Percentiles rank a stretch among this genome's conserved stretches.
These are phyloP conservation scores for Angomonas ambiguus DNA, from an alignment of 208 protist genomes.

Conservation along the genomic window DNA sequence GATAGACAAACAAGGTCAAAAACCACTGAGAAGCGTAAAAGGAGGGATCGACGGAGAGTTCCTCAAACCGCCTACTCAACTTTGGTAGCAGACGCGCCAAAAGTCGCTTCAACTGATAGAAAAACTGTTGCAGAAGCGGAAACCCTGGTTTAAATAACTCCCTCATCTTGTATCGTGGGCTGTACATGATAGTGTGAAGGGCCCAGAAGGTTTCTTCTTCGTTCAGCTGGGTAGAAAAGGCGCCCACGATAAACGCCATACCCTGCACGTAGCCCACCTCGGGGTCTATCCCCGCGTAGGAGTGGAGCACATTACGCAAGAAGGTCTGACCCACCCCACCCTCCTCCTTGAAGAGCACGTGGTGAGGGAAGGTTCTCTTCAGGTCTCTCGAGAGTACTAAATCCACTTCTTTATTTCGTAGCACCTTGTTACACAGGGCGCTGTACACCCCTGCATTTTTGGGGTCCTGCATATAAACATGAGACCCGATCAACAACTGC, in stretches of 20 bases:
- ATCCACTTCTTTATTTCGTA: conserved; percentile 56
- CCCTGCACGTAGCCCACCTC: conserved; percentile 94
- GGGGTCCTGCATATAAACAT: conserved; percentile 56
- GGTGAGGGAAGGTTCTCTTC: conserved; percentile 82
- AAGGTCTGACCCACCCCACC: conserved; percentile 82
- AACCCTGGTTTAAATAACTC: conserved; percentile 88
- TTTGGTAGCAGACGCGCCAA: conserved; percentile 73
- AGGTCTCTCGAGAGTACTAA: conserved; percentile 76
- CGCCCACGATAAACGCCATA: conserved; percentile 90
- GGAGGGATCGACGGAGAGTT: conserved; percentile 64
- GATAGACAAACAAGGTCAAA: conserved; percentile 88
- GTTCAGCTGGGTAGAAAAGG: conserved; percentile 84
- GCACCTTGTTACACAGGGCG: conserved; percentile 60
- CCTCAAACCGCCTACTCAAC: conserved; percentile 67
- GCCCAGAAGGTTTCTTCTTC: conserved; percentile 93
- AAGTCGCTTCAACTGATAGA: conserved; percentile 83
- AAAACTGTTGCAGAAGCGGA: conserved; percentile 86
- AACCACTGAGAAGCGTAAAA: conserved; percentile 94
- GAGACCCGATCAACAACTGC: conserved; percentile 84
- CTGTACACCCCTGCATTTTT: conserved; percentile 72
- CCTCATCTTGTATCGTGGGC: conserved; percentile 74
- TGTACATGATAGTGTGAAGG: conserved; percentile 86
- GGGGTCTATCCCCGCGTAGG: conserved; percentile 86
- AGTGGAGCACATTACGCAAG: conserved; percentile 86
- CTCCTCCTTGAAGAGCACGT: conserved; percentile 84